These are phyloP conservation scores for Mycocentrospora acerina DNA, from an alignment of 2,329 filamentous ascomycete genomes.

Conservation along the genomic window DNA sequence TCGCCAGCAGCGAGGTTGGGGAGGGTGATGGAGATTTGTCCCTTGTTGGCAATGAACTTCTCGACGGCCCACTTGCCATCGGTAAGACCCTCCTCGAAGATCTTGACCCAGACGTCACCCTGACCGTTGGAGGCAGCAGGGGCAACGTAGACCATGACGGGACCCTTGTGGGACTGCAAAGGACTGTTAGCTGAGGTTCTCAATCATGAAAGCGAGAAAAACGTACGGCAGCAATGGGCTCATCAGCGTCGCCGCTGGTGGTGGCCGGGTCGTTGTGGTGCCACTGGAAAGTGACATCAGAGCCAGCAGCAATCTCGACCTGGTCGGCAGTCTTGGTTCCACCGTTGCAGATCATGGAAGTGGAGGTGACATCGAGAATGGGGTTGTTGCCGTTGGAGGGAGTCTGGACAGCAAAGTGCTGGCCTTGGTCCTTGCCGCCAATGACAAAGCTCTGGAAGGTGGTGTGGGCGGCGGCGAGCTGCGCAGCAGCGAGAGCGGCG, in stretches of 20 bases:
- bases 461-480: conserved; percentile 38
- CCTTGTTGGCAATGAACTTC: conserved; percentile 44
- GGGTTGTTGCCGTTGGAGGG: conserved; percentile 43
- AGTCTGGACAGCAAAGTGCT: conserved; percentile 48
- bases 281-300: conserved; percentile 52
- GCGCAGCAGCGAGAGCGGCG: conserved; percentile 35
- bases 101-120: conserved; percentile 54
- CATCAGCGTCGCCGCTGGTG: conserved; percentile 44
- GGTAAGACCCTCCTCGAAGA: conserved; percentile 42
- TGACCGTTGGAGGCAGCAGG: conserved; percentile 45
- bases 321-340: conserved; percentile 39
- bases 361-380: conserved; percentile 39
- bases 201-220: background rate
- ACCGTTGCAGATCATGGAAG: conserved; percentile 41
- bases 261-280: conserved; percentile 48
- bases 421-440: conserved; percentile 34
- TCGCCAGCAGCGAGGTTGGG: conserved; percentile 41
- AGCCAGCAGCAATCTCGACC: conserved; percentile 51
- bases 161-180: conserved; percentile 52
- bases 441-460: conserved; percentile 48
- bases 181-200: background rate
- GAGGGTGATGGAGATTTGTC: conserved; percentile 42
- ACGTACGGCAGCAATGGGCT: conserved; percentile 50
- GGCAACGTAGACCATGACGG: conserved; percentile 56
- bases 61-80: conserved; percentile 42